Percentiles rank a stretch among this genome's conserved stretches.
phyloP scores from a whole-genome alignment of 331 rosid genomes.

The Rosa hybrid region DNA sequence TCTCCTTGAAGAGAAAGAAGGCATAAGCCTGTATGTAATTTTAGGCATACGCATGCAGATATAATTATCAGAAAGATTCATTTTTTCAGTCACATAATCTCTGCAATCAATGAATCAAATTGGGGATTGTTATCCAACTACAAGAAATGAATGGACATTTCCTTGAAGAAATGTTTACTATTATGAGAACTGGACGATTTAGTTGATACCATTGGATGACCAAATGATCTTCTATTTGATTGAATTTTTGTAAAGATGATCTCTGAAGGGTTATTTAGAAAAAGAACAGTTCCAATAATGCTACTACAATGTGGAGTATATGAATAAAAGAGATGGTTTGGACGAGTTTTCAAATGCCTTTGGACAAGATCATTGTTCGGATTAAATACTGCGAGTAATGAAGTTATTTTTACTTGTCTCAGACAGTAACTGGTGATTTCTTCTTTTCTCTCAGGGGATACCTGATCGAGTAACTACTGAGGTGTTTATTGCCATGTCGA shows the following conservation, averaged over 20 bases:
- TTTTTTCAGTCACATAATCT: not conserved
- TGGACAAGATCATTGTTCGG: not conserved
- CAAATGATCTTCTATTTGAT: not conserved
- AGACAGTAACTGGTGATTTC: slow-evolving; percentile 24
- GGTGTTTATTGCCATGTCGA: slow-evolving; percentile 99
- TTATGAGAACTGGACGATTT: not conserved
- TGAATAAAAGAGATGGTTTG: not conserved
- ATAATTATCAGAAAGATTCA: not conserved
- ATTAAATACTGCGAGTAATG: not conserved
- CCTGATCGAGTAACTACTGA: slow-evolving; percentile 94
- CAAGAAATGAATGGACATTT: not conserved
- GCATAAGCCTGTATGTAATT: not conserved
- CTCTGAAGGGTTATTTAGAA: not conserved
- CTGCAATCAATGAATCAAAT: not conserved
- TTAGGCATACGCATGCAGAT: not conserved
- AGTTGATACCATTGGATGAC: not conserved
- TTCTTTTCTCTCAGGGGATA: slow-evolving; percentile 59
- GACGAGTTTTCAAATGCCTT: not conserved
- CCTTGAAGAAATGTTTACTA: not conserved
- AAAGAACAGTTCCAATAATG: not conserved
- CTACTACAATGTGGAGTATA: not conserved
- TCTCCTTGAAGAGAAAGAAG: not conserved
- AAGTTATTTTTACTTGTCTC: not conserved
- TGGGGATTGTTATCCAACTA: not conserved
- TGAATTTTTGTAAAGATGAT: not conserved